Percentiles rank a stretch among this genome's conserved stretches.
phyloP scores from a whole-genome alignment of 805 yeast species.

The Teunomyces atbi region DNA sequence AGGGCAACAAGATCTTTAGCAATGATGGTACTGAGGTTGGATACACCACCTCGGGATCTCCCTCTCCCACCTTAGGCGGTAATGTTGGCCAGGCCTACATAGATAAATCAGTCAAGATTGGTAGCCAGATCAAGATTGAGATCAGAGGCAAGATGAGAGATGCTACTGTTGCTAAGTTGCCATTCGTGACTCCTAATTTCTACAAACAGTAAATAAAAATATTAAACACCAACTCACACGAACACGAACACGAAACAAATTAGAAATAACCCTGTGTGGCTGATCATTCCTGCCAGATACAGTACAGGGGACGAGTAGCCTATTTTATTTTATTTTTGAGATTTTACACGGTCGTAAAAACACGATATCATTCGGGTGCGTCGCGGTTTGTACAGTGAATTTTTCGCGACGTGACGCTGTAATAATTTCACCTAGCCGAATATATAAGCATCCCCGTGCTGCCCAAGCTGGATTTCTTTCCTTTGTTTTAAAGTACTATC shows the following conservation, averaged over 20 bases:
- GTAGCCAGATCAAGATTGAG: constrained; percentile 68
- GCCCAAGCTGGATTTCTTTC: not conserved
- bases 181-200: constrained; percentile 75
- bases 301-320: not conserved
- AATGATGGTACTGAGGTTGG: constrained; percentile 54
- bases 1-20: constrained; percentile 61
- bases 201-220: constrained; percentile 43
- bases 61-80: constrained; percentile 60
- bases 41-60: constrained; percentile 60
- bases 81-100: constrained; percentile 93
- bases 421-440: not conserved
- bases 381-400: not conserved
- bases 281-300: not conserved
- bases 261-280: not conserved
- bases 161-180: constrained; percentile 77
- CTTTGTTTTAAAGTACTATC: not conserved
- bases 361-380: not conserved
- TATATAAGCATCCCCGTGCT: constrained; percentile 9
- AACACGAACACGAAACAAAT: constrained; percentile 1
- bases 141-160: constrained; percentile 82
- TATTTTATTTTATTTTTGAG: not conserved
- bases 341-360: not conserved
- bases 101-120: constrained; percentile 68
- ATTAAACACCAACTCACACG: not conserved
- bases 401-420: constrained; percentile 3